Conservation (phyloP, 768 basidiomycete genomes). For the Tremella yokohamensis region DNA sequence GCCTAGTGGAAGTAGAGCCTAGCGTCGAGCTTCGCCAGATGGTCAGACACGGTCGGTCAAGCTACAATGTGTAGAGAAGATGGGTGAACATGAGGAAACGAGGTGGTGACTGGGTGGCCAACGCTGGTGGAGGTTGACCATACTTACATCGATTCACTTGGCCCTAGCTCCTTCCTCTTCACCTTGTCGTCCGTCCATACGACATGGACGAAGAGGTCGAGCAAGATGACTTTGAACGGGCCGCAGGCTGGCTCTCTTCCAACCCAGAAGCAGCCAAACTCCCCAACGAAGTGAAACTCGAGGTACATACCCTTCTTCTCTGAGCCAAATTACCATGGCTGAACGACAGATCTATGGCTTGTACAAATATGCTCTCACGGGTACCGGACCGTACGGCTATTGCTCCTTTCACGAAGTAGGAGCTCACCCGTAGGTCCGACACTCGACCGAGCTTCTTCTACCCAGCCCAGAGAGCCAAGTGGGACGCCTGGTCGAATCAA, state of each 20-base stretch:
- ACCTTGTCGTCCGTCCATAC: neutral
- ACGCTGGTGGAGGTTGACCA: slow-evolving; percentile 1
- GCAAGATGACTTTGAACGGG: slow-evolving; percentile 31
- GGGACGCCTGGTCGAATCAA: slow-evolving; percentile 41
- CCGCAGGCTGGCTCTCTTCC: slow-evolving; percentile 36
- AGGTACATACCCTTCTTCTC: slow-evolving; percentile 21
- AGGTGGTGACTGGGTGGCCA: neutral
- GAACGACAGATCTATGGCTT: slow-evolving; percentile 41
- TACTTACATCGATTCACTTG: slow-evolving; percentile 10
- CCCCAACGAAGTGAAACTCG: slow-evolving; percentile 43
- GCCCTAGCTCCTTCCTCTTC: neutral
- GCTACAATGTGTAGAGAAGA: neutral
- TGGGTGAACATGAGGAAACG: neutral
- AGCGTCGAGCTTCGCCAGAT: too few relatives aligned
- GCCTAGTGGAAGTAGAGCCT: too few relatives aligned
- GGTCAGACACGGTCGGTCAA: too few relatives aligned
- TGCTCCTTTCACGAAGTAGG: neutral
- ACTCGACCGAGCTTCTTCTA: slow-evolving; percentile 44
- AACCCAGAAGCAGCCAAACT: slow-evolving; percentile 41
- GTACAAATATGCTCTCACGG: slow-evolving; percentile 37
- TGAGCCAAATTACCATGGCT: slow-evolving; percentile 4
- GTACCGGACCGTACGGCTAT: slow-evolving; percentile 29
- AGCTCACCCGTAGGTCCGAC: slow-evolving; percentile 24
- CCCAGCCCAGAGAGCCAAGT: slow-evolving; percentile 41
- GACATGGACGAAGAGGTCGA: slow-evolving; percentile 1